phyloP scores from a whole-genome alignment of 768 basidiomycete genomes.

The Gautieria morchelliformis region DNA sequence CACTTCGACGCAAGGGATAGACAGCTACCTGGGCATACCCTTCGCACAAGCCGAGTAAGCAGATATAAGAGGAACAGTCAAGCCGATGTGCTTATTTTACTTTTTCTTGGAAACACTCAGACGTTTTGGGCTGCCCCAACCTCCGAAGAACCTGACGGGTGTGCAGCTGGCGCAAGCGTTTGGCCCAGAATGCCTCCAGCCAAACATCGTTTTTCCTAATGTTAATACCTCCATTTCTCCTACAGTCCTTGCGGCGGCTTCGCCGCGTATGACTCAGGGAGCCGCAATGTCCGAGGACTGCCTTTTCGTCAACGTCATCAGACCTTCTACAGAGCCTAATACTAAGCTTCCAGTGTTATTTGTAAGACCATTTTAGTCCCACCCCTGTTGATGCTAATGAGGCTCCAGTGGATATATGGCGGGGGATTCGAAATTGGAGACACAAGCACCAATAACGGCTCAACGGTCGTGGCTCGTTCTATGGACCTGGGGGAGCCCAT shows the following conservation, averaged over 20 bases:
- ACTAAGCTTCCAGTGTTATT: conserved; percentile 47
- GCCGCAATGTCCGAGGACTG: conserved; percentile 18
- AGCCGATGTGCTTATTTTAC: not conserved
- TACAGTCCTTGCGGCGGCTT: no score
- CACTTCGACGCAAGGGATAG: conserved; percentile 13
- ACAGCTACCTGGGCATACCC: conserved; percentile 31
- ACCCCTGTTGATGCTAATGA: conserved; percentile 4
- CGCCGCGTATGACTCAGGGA: no score
- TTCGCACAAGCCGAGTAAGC: conserved; percentile 31
- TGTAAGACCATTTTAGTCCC: conserved; percentile 23
- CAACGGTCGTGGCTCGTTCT: conserved; percentile 23
- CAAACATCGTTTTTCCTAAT: conserved; percentile 13
- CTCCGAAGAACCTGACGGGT: conserved; percentile 22
- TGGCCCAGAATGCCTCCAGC: conserved; percentile 34
- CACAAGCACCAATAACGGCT: conserved; percentile 13
- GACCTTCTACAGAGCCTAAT: conserved; percentile 30
- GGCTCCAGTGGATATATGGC: conserved; percentile 27
- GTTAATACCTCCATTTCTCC: conserved; percentile 10
- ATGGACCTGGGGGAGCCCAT: conserved; percentile 23
- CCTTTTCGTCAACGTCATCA: conserved; percentile 43
- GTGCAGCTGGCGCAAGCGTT: conserved; percentile 26
- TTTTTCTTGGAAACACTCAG: not conserved
- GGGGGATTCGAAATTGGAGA: conserved; percentile 27
- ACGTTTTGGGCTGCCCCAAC: not conserved
- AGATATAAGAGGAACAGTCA: not conserved